Percentiles rank a stretch among this genome's conserved stretches.
Conservation (phyloP, 495 filamentous ascomycete genomes). For the Annulohypoxylon maeteangense region DNA sequence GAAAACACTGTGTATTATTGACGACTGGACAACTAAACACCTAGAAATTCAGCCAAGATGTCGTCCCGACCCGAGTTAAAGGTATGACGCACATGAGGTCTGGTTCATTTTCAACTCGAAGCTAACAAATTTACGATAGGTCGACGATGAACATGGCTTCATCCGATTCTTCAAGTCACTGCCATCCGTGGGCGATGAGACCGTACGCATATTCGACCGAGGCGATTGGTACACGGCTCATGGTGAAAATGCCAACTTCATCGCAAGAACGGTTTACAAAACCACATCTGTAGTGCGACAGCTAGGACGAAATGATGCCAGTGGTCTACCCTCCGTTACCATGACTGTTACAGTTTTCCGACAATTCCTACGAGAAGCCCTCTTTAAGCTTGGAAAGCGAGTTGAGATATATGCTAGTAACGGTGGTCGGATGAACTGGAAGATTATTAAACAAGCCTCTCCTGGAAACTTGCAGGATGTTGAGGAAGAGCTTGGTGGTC, state of each 20-base stretch:
- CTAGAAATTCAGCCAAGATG: conserved; percentile 63
- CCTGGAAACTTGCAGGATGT: conserved; percentile 97
- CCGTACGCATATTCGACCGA: conserved; percentile 90
- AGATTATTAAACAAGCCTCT: conserved; percentile 87
- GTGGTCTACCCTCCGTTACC: conserved; percentile 89
- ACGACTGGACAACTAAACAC: background rate
- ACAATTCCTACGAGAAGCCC: conserved; percentile 92
- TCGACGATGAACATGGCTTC: conserved; percentile 96
- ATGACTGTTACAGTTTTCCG: conserved; percentile 93
- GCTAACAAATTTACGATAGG: conserved; percentile 58
- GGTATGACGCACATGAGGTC: conserved; percentile 55
- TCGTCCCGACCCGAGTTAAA: conserved; percentile 91
- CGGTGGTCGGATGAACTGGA: conserved; percentile 86
- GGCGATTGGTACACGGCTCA: conserved; percentile 97
- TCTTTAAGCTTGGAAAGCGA: conserved; percentile 89
- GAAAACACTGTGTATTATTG: background rate
- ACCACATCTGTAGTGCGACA: conserved; percentile 94
- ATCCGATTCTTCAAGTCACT: conserved; percentile 92
- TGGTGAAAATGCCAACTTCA: conserved; percentile 90
- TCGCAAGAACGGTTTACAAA: conserved; percentile 95
- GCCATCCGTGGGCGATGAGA: conserved; percentile 72
- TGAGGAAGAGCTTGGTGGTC: conserved; percentile 91
- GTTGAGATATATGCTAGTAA: conserved; percentile 87
- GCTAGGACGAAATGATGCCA: conserved; percentile 82
- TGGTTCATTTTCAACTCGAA: background rate